Base-by-base conservation (phyloP, 2,329 filamentous ascomycete genomes). In the Venturia carpophila region DNA sequence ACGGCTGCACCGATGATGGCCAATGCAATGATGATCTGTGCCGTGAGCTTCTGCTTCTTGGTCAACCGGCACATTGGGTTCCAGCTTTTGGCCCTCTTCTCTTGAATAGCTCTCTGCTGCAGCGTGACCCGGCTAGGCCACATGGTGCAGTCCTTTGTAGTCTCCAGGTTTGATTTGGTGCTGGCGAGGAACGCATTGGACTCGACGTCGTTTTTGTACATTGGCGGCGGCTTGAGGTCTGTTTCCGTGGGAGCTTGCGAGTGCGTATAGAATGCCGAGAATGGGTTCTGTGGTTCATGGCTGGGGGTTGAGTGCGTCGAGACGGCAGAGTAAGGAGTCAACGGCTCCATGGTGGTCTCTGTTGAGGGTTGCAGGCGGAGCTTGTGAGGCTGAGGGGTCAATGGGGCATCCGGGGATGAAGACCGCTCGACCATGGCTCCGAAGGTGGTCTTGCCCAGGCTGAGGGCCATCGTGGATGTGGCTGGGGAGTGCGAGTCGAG, bases 41-140 rank as follows among this genome's bases (percentile, higher is more conserved):
- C 72, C 69, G 73, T 75, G 63, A 80, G 69, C 69, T 75, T 75
- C 71, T 80, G 77, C 70, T 75, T 77, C 72, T 73, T 77, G 70
- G 68, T 76, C 69, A 79, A 68, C 66, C 70, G 71, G 62, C 71
- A 70, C 75, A 79, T 79, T 49, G 74, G 73, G 60, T 73, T 74
- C 69, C 75, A 78, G 68, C 75, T 75, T 61, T 72, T 73, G 60
- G 70, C 71, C 58, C 75, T 71, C 71, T 77, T 74, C 70, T 74
- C 73, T 24, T 58, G 21, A 70, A 73, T 74, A 65, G 75, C 73
- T 70, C 75, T 76, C 68, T 78, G 75, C 69, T 77, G 73, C 65
- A 81, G 75, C 41, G 79, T 78, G 71, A 79, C 75, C 68, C 76
- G 76, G 52, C 78, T 78, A 9, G 79, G 79, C 79, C 79, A 82